Conservation (phyloP, 1,139 yeast species). For the Yamadazyma dendronema region DNA sequence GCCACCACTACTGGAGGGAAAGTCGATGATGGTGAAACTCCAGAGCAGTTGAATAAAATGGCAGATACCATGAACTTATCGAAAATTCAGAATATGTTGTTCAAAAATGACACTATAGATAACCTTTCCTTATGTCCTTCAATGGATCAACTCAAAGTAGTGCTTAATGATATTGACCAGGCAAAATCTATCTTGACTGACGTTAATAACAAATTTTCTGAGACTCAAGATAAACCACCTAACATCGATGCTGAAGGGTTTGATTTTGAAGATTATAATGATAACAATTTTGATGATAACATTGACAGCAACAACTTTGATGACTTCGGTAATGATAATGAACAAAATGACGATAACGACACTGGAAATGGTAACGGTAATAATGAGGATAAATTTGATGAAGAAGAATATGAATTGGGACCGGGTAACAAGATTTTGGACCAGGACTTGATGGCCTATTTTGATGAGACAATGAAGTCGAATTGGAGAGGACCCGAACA, state of each 20-base stretch:
- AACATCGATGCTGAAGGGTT: conserved; percentile 17
- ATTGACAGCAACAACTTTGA: conserved; percentile 11
- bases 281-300: conserved; percentile 32
- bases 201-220: conserved; percentile 36
- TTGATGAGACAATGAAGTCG: conserved; percentile 65
- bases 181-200: conserved; percentile 54
- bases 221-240: conserved; percentile 8
- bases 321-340: conserved; percentile 12
- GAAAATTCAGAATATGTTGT: conserved; percentile 21
- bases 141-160: conserved; percentile 52
- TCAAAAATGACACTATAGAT: conserved; percentile 34
- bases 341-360: conserved; percentile 13
- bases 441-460: conserved; percentile 72
- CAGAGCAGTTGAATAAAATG: conserved; percentile 7
- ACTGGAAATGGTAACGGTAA: conserved; percentile 17
- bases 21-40: conserved; percentile 11
- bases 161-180: conserved; percentile 55
- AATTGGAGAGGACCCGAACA: conserved; percentile 94
- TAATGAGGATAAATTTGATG: conserved; percentile 6
- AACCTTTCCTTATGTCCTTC: conserved; percentile 60
- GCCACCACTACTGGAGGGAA: conserved; percentile 36
- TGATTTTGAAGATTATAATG: conserved; percentile 29
- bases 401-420: conserved; percentile 17
- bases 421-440: conserved; percentile 46
- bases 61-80: conserved; percentile 12